These are phyloP conservation scores for Gaeumannomyces sp. DNA, from an alignment of 2,329 filamentous ascomycete species.

Conservation along the genomic window DNA sequence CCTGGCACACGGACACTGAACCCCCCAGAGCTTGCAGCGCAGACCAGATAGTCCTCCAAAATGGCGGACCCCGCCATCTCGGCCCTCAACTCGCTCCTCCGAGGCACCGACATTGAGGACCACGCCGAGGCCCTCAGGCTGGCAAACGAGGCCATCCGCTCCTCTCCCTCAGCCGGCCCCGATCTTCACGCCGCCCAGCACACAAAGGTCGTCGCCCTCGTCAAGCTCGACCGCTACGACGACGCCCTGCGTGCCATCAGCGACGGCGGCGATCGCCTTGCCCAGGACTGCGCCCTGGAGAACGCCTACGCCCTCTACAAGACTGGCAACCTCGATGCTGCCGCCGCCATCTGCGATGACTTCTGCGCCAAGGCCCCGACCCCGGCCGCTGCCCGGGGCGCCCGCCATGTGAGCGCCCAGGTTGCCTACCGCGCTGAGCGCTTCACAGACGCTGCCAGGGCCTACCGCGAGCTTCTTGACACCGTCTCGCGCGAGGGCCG, in stretches of 20 bases:
- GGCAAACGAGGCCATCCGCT: slow-evolving; percentile 55
- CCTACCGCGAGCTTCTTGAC: slow-evolving; percentile 55
- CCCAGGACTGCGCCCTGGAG: slow-evolving; percentile 58
- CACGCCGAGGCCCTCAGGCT: slow-evolving; percentile 66
- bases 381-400: slow-evolving; percentile 14
- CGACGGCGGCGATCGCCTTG: slow-evolving; percentile 54
- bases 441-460: slow-evolving; percentile 58
- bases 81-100: slow-evolving; percentile 48
- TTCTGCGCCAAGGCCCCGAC: slow-evolving; percentile 19
- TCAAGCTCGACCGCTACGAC: slow-evolving; percentile 77
- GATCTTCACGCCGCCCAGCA: slow-evolving; percentile 50
- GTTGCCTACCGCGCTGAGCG: slow-evolving; percentile 69
- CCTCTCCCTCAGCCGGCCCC: slow-evolving; percentile 46
- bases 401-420: slow-evolving; percentile 54
- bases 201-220: slow-evolving; percentile 65
- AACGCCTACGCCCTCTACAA: slow-evolving; percentile 83
- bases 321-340: slow-evolving; percentile 61
- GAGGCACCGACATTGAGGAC: slow-evolving; percentile 54
- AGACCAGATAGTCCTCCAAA: background rate
- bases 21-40: slow-evolving; percentile 12
- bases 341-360: slow-evolving; percentile 39
- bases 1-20: background rate
- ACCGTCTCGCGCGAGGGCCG: slow-evolving; percentile 34
- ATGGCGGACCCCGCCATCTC: slow-evolving; percentile 39
- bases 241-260: slow-evolving; percentile 67